These are phyloP conservation scores for Quercus tomentella DNA, from an alignment of 331 rosid genomes.

Conservation along the genomic window DNA sequence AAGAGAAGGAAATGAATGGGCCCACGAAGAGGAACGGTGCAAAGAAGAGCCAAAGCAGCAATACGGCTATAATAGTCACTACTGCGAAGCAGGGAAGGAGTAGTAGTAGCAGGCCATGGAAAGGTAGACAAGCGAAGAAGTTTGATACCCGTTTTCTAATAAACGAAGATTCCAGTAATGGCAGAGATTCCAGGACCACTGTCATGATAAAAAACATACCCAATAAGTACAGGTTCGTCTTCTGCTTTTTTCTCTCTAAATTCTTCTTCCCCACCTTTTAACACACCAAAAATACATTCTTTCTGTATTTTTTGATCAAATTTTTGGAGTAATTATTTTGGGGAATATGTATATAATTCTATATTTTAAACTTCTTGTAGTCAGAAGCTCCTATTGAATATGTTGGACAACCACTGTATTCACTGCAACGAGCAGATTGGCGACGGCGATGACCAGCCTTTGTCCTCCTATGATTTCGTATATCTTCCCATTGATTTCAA, in stretches of 20 bases:
- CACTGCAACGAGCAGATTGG: slow-evolving; percentile 73
- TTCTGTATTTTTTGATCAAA: too few relatives aligned
- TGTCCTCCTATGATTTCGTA: slow-evolving; percentile 77
- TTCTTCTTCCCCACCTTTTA: background rate
- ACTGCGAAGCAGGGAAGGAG: slow-evolving; percentile 15
- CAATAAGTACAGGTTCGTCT: slow-evolving; percentile 75
- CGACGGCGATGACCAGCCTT: slow-evolving; percentile 45
- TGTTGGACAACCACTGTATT: slow-evolving; percentile 91
- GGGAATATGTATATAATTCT: background rate
- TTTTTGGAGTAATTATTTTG: background rate
- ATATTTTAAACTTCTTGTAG: slow-evolving; percentile 30
- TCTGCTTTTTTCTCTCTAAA: background rate
- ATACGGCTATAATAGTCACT: background rate
- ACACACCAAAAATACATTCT: too few relatives aligned
- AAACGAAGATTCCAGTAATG: slow-evolving; percentile 42
- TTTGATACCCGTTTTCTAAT: slow-evolving; percentile 56
- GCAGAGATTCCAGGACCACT: slow-evolving; percentile 67
- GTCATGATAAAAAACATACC: slow-evolving; percentile 94
- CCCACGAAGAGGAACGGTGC: slow-evolving; percentile 10
- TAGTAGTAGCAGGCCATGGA: slow-evolving; percentile 27
- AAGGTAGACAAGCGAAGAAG: slow-evolving; percentile 50
- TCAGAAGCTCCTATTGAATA: slow-evolving; percentile 70
- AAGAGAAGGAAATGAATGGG: slow-evolving; percentile 17
- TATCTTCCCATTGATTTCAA: slow-evolving; percentile 97
- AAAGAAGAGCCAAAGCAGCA: slow-evolving; percentile 9